Conservation (phyloP, 2,329 filamentous ascomycete species). For the Pestalotiopsis sp. region DNA sequence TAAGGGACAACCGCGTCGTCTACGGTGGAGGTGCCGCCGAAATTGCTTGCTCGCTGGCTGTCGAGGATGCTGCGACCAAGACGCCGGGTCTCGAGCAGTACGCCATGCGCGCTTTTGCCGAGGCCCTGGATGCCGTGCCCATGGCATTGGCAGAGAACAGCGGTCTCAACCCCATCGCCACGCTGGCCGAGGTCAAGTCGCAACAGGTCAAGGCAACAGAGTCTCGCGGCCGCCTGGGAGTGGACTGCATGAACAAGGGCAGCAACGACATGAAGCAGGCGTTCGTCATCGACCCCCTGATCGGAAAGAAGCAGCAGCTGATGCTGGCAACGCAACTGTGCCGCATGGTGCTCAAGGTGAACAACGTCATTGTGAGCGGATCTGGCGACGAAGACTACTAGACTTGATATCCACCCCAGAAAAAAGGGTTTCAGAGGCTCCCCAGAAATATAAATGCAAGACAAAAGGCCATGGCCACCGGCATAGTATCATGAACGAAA, state of each 20-base stretch:
- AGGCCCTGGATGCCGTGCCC: constrained; percentile 89
- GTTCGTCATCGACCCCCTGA: constrained; percentile 97
- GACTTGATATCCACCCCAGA: constrained; percentile 16
- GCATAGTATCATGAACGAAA: neutral
- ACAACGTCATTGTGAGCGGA: constrained; percentile 93
- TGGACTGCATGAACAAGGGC: constrained; percentile 96
- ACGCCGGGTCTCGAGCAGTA: constrained; percentile 98
- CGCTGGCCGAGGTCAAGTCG: constrained; percentile 92
- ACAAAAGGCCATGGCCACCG: neutral
- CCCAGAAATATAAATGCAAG: neutral
- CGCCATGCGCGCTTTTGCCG: constrained; percentile 96
- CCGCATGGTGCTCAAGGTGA: constrained; percentile 96
- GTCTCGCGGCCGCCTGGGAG: constrained; percentile 70
- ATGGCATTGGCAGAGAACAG: constrained; percentile 98
- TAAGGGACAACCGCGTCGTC: constrained; percentile 93
- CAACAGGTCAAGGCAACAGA: constrained; percentile 81
- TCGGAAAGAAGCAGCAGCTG: constrained; percentile 97
- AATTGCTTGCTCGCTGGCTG: constrained; percentile 93
- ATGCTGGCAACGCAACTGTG: constrained; percentile 96
- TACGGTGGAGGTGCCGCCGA: constrained; percentile 97
- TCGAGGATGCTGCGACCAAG: constrained; percentile 93
- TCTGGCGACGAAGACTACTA: constrained; percentile 88
- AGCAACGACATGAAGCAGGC: constrained; percentile 97
- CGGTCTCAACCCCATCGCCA: constrained; percentile 93
- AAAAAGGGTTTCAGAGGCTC: neutral